A percentile compares a stretch with the other conserved stretches of the same genome.
These are phyloP conservation scores for Penicillium sp. DNA, from an alignment of 2,329 filamentous ascomycete species.

Conservation along the genomic window DNA sequence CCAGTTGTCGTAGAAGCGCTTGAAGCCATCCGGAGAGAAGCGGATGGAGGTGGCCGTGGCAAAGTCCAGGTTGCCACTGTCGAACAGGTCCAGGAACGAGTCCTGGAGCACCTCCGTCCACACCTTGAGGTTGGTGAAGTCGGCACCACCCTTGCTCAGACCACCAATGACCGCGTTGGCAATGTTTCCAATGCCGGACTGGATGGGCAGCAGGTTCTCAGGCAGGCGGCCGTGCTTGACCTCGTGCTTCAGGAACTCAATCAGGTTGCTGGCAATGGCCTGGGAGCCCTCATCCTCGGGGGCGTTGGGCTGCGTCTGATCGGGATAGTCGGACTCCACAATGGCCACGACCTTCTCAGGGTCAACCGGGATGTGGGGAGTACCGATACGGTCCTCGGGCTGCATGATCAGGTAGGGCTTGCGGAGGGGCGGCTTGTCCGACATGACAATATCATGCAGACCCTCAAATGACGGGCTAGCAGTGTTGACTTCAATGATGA, in stretches of 20 bases:
- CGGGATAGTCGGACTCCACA: slow-evolving; percentile 74
- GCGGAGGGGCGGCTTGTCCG: slow-evolving; percentile 65
- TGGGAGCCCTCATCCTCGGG: slow-evolving; percentile 64
- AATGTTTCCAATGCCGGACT: slow-evolving; percentile 86
- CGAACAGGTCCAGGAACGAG: slow-evolving; percentile 85
- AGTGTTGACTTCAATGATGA: slow-evolving; percentile 89
- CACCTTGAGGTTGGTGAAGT: slow-evolving; percentile 79
- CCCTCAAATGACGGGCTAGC: slow-evolving; percentile 75
- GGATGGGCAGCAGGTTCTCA: slow-evolving; percentile 65
- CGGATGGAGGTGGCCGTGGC: slow-evolving; percentile 83
- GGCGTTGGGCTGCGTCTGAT: slow-evolving; percentile 64
- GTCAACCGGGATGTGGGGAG: slow-evolving; percentile 71
- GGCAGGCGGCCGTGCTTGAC: slow-evolving; percentile 70
- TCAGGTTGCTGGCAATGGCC: slow-evolving; percentile 68
- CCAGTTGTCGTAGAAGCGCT: slow-evolving; percentile 82
- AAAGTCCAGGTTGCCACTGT: slow-evolving; percentile 77
- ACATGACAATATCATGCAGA: slow-evolving; percentile 82
- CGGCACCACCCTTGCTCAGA: slow-evolving; percentile 60
- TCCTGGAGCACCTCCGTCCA: slow-evolving; percentile 93
- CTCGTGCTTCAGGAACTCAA: slow-evolving; percentile 80
- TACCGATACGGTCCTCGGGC: slow-evolving; percentile 78
- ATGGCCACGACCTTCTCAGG: slow-evolving; percentile 76
- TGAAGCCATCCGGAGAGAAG: slow-evolving; percentile 83
- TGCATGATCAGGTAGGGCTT: slow-evolving; percentile 81
- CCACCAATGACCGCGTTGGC: slow-evolving; percentile 85